Conservation (phyloP, 2,329 filamentous ascomycete genomes). For the Fusarium agapanthi region DNA sequence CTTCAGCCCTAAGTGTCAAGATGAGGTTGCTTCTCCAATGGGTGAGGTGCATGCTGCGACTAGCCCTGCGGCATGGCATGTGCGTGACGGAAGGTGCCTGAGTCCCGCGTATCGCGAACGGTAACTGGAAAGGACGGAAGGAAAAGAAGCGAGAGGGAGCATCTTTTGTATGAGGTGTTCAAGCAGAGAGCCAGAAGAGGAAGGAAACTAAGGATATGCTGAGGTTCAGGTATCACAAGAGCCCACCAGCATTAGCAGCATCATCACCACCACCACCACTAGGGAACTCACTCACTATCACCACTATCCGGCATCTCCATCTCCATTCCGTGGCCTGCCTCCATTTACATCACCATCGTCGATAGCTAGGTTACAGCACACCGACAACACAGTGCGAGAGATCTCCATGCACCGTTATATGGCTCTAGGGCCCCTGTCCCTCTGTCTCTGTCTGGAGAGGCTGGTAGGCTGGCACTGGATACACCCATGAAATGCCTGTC, state of each 20-base stretch:
- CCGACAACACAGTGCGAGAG: conserved; percentile 24
- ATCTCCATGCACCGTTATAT: conserved; percentile 17
- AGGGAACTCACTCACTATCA: not conserved
- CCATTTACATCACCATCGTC: conserved; percentile 1
- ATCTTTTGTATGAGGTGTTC: not conserved
- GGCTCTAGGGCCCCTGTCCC: not conserved
- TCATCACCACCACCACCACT: not conserved
- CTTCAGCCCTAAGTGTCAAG: conserved; percentile 34
- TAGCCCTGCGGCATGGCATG: conserved; percentile 31
- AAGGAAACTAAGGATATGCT: conserved; percentile 23
- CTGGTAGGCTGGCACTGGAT: conserved; percentile 2
- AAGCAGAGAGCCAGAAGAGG: conserved; percentile 24
- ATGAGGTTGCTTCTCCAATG: conserved; percentile 28
- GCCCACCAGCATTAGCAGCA: not conserved
- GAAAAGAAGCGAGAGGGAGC: conserved; percentile 21
- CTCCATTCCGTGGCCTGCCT: not conserved
- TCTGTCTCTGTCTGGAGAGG: not conserved
- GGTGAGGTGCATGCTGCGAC: conserved; percentile 36
- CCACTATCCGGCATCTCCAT: conserved; percentile 8
- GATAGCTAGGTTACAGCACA: not conserved
- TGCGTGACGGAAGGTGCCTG: conserved; percentile 28
- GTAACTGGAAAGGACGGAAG: conserved; percentile 32
- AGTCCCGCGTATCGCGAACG: conserved; percentile 31
- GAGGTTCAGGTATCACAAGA: conserved; percentile 24
- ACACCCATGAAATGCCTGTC: conserved; percentile 24